Conservation (phyloP, 208 protist species). For the Leptomonas pyrrhocoris region DNA sequence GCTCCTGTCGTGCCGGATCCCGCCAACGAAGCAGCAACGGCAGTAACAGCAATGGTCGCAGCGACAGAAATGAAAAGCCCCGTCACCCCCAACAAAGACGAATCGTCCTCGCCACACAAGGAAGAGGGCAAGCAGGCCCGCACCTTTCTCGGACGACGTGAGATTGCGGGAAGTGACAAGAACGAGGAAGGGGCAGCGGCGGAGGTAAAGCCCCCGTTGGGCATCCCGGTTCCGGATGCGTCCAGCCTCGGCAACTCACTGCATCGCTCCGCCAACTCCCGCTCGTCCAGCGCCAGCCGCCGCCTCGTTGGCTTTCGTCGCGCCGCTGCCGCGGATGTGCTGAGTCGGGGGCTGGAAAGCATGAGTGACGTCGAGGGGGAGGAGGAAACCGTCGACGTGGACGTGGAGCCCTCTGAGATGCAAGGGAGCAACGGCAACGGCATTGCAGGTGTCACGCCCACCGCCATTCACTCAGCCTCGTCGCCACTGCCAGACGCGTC, state of each 20-base stretch:
- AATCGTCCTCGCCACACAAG: background rate
- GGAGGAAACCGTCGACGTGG: background rate
- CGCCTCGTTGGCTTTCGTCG: slow-evolving; percentile 27
- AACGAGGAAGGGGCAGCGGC: background rate
- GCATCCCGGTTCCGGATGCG: slow-evolving; percentile 21
- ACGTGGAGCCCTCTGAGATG: background rate
- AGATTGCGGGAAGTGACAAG: background rate
- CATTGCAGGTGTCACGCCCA: slow-evolving; percentile 4
- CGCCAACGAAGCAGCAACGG: background rate
- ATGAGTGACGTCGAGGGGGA: slow-evolving; percentile 12
- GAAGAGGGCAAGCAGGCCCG: slow-evolving; percentile 7
- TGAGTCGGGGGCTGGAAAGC: slow-evolving; percentile 10
- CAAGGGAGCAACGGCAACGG: slow-evolving; percentile 3
- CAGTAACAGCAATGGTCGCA: background rate
- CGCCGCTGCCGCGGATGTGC: slow-evolving; percentile 6
- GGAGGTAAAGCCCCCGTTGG: background rate
- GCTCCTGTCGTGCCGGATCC: background rate
- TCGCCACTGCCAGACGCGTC: slow-evolving; percentile 17
- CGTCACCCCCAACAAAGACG: background rate
- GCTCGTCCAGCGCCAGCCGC: slow-evolving; percentile 27
- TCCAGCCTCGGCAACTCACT: slow-evolving; percentile 22
- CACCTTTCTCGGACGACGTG: slow-evolving; percentile 3
- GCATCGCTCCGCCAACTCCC: slow-evolving; percentile 24
- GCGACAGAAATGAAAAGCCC: background rate
- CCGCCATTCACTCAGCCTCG: slow-evolving; percentile 13